A percentile compares a stretch with the other conserved stretches of the same genome.
Evolutionary conservation across 768 basidiomycete genomes (phyloP).

Genomic region (Steccherinum ochraceum): DNA sequence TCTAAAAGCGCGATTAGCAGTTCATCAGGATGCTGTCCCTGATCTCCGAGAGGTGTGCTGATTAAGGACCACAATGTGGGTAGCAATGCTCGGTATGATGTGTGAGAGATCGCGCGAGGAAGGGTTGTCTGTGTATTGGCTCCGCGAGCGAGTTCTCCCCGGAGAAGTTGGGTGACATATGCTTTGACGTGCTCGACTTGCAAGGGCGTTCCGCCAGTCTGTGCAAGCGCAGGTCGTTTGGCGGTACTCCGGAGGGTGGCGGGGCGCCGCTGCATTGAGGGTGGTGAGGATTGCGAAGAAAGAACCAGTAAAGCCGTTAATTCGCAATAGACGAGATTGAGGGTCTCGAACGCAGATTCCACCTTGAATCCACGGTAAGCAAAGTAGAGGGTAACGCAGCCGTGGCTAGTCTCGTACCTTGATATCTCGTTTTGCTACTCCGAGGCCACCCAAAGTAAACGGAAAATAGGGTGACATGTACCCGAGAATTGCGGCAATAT

Average conservation of each 20-base stretch:
- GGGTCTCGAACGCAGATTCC: slow-evolving; percentile 60
- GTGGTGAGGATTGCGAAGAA: slow-evolving; percentile 14
- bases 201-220: slow-evolving; percentile 9
- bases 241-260: background rate
- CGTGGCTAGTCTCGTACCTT: slow-evolving; percentile 36
- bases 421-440: slow-evolving; percentile 37
- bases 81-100: slow-evolving; percentile 58
- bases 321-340: slow-evolving; percentile 77
- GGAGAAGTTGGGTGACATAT: slow-evolving; percentile 56
- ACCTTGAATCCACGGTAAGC: slow-evolving; percentile 32
- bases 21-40: slow-evolving; percentile 15
- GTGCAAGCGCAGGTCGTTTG: background rate
- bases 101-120: slow-evolving; percentile 44
- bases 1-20: slow-evolving; percentile 54
- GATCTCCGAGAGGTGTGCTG: slow-evolving; percentile 14
- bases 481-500: slow-evolving; percentile 53
- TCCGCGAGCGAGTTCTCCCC: slow-evolving; percentile 33
- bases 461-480: slow-evolving; percentile 87
- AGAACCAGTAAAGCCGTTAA: slow-evolving; percentile 60
- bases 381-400: slow-evolving; percentile 3
- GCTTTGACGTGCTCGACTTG: slow-evolving; percentile 49
- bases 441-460: slow-evolving; percentile 39
- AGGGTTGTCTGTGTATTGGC: slow-evolving; percentile 17
- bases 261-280: background rate
- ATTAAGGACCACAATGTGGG: slow-evolving; percentile 78